These are phyloP conservation scores for Sporopachydermia cereana DNA, from an alignment of 1,139 yeast genomes.

Conservation along the genomic window DNA sequence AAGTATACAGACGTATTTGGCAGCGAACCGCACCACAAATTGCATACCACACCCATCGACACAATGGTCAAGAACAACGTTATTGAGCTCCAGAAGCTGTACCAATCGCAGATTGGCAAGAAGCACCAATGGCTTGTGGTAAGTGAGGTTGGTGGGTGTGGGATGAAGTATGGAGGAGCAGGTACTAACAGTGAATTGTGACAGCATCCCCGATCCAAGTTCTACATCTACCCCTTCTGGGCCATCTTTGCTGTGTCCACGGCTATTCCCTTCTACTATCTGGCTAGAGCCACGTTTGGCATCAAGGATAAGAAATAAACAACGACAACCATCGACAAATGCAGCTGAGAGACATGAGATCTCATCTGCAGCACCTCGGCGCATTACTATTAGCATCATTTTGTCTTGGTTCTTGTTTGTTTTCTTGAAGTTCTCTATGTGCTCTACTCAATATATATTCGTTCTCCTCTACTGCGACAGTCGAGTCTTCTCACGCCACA, in stretches of 20 bases:
- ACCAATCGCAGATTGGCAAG: background rate
- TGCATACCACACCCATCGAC: background rate
- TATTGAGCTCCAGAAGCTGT: conserved; percentile 6
- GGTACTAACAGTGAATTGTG: background rate
- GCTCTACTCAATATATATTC: conserved; percentile 1
- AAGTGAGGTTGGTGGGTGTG: no score
- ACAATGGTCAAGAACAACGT: conserved; percentile 4
- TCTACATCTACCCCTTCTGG: conserved; percentile 79
- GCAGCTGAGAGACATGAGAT: no score
- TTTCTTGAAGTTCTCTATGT: background rate
- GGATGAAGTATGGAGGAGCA: no score
- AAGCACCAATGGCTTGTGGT: background rate
- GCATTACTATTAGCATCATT: conserved; percentile 4
- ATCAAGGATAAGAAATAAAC: conserved; percentile 6
- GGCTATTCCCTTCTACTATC: conserved; percentile 58
- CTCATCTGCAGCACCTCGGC: no score
- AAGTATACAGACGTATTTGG: no score
- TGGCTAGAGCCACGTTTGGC: conserved; percentile 50
- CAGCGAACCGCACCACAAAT: no score
- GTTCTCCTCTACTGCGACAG: no score
- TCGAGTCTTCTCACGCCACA: no score
- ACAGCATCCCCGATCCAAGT: conserved; percentile 58
- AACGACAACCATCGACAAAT: background rate
- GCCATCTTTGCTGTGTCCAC: conserved; percentile 71
- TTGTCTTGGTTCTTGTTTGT: background rate